A percentile compares a stretch with the other conserved stretches of the same genome.
These are phyloP conservation scores for Trichoderma sp. DNA, from an alignment of 2,329 filamentous ascomycete species.

Conservation along the genomic window DNA sequence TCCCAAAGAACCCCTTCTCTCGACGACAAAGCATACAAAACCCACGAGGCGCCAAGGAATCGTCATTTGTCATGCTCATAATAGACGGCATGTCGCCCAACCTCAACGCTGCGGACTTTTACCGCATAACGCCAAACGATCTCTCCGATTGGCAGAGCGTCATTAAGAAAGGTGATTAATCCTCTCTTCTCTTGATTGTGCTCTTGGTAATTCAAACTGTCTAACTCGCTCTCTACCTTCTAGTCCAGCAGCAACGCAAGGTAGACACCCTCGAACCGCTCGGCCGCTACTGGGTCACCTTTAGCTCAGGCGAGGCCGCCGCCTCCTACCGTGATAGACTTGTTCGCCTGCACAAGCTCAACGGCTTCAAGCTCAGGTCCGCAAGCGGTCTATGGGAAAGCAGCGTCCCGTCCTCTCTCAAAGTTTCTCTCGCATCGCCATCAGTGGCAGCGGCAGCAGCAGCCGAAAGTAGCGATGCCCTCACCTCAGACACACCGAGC, in stretches of 20 bases:
- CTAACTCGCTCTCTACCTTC: neutral
- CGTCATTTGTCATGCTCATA: constrained; percentile 45
- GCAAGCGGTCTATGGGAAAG: constrained; percentile 32
- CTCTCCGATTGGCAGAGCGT: constrained; percentile 66
- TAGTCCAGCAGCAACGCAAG: constrained; percentile 63
- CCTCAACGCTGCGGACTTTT: constrained; percentile 67
- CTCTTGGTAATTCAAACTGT: neutral
- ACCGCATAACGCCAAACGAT: constrained; percentile 61
- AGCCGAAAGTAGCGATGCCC: neutral
- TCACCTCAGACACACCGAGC: neutral
- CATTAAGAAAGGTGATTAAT: constrained; percentile 53
- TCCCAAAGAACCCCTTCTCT: neutral
- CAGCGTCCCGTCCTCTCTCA: constrained; percentile 22
- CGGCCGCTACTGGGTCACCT: constrained; percentile 68
- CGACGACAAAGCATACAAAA: neutral
- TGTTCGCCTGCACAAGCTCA: constrained; percentile 34
- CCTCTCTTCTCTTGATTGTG: neutral
- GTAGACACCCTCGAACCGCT: constrained; percentile 59
- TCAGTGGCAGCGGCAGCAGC: neutral
- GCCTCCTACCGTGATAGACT: constrained; percentile 52
- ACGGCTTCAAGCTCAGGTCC: constrained; percentile 31
- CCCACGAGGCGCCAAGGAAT: neutral
- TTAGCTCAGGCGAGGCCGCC: constrained; percentile 58
- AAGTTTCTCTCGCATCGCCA: neutral
- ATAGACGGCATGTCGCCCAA: constrained; percentile 57